Percentiles rank a stretch among this genome's conserved stretches.
Evolutionary conservation across 306 rosid species (phyloP).

Genomic region (Mimosa bimucronata): DNA sequence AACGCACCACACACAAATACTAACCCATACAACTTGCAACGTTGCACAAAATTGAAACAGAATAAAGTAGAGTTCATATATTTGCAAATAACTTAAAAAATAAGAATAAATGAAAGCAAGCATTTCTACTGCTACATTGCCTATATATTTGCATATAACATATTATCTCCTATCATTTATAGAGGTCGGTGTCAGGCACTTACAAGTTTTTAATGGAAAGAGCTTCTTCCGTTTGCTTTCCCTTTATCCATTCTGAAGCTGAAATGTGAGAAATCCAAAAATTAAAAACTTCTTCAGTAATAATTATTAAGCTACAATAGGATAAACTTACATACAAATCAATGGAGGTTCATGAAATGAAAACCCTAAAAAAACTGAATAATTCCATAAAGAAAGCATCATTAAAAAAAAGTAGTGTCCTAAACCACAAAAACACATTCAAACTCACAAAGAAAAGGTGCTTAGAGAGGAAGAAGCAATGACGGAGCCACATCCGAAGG

Average conservation of each 20-base stretch:
- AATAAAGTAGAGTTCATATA: background rate
- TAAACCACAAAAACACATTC: background rate
- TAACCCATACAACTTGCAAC: slow-evolving; percentile 84
- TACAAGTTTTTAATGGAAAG: background rate
- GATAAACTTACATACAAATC: background rate
- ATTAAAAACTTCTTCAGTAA: background rate
- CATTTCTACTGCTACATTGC: background rate
- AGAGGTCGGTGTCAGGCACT: background rate
- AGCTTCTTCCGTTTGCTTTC: background rate
- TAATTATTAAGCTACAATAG: background rate
- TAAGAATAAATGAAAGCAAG: background rate
- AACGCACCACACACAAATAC: too few relatives aligned
- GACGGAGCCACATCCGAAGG: slow-evolving; percentile 92
- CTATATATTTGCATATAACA: slow-evolving; percentile 45
- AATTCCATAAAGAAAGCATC: too few relatives aligned
- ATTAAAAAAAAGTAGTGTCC: background rate
- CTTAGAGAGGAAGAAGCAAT: slow-evolving; percentile 93
- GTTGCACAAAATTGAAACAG: slow-evolving; percentile 53
- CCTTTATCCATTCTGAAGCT: background rate
- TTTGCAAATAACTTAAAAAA: background rate
- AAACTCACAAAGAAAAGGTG: slow-evolving; percentile 23
- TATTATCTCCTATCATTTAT: too few relatives aligned
- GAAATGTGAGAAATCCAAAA: background rate
- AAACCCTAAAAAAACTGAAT: background rate
- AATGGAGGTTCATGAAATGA: background rate